phyloP scores from a whole-genome alignment of 2,329 filamentous ascomycete species.

The Hypoxylon sp. region DNA sequence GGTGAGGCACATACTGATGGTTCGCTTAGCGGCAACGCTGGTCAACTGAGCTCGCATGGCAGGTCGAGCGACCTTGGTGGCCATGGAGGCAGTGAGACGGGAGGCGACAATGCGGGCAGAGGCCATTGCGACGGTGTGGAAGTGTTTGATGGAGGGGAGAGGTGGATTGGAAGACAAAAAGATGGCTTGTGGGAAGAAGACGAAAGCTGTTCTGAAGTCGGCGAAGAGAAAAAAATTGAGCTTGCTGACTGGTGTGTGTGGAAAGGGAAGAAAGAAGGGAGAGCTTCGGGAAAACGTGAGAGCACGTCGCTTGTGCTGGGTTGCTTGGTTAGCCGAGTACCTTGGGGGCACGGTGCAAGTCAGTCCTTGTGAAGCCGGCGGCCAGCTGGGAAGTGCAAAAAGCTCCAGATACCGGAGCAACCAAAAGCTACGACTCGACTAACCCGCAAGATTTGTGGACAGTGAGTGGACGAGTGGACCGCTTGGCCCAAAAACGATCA shows the following conservation, averaged over 20 bases:
- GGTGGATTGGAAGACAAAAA: conserved; percentile 52
- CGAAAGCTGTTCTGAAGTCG: conserved; percentile 40
- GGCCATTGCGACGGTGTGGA: conserved; percentile 77
- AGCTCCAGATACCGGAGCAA: conserved; percentile 3
- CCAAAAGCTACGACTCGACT: conserved; percentile 32
- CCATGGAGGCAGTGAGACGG: conserved; percentile 81
- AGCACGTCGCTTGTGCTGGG: conserved; percentile 25
- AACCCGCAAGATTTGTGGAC: conserved; percentile 37
- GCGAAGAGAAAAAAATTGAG: conserved; percentile 45
- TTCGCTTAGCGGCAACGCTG: conserved; percentile 76
- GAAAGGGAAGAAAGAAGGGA: conserved; percentile 48
- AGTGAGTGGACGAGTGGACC: conserved; percentile 42
- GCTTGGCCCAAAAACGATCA: conserved; percentile 36
- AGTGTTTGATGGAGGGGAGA: conserved; percentile 56
- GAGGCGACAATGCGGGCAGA: conserved; percentile 81
- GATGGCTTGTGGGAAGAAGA: conserved; percentile 43
- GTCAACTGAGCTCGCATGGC: conserved; percentile 73
- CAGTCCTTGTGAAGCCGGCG: conserved; percentile 18
- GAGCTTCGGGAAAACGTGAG: conserved; percentile 49
- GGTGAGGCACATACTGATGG: conserved; percentile 72
- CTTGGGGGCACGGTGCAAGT: conserved; percentile 21
- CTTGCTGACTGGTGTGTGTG: conserved; percentile 48
- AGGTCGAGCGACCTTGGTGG: conserved; percentile 82
- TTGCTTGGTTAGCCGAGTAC: conserved; percentile 29
- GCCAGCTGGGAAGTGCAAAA: conserved; percentile 17